Evolutionary conservation across 2,329 filamentous ascomycete genomes (phyloP), one percentile per base, ranked within the genome.

Genomic region (Aureobasidium lini): DNA sequence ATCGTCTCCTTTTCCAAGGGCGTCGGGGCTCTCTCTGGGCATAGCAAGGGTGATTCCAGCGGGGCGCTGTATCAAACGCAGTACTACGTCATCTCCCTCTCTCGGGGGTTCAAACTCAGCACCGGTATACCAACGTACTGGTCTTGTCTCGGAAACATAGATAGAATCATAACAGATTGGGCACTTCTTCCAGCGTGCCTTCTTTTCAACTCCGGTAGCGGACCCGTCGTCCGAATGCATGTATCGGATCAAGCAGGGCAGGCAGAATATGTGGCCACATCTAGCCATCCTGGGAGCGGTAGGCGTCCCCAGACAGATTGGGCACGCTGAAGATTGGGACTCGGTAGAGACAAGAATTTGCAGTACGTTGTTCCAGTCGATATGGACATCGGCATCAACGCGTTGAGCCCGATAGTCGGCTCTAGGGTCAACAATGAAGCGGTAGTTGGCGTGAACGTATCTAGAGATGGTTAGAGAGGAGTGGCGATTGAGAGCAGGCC

Each of bases 211-310:
- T 1, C 77, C 65, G 9, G 82, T 77, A 60, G 80, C 81, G 8
- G 76, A 74, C n/a, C 89, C 86, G 60, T 88, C 87, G 28, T 81
- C 84, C 7, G 91, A 89, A 67, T 95, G 89, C 90, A 99, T 96
- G 71, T 95, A 99, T 52, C 94, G 87, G 63, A 97, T 90, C 62
- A 97, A 75, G 70, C 94, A 99, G 6, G 94, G 87, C 36, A 97
- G 77, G 70, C 94, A 99, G 72, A 96, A 97, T 11, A 99, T 96
- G 71, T 99, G 94, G 1, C 94, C 94, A 69, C 94, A 99, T 69
- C 87, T 93, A 43, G 94, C 92, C 93, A 99, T 99, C 59, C 94
- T 86, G 34, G 94, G 92, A 7, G 94, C 94, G 16, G 95, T 90
- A 1, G 94, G 94, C 59, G 89, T 89, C 1, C 89, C 95, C 31